These are phyloP conservation scores for Podospora pseudopauciseta DNA, from an alignment of 495 filamentous ascomycete species.

Conservation along the genomic window DNA sequence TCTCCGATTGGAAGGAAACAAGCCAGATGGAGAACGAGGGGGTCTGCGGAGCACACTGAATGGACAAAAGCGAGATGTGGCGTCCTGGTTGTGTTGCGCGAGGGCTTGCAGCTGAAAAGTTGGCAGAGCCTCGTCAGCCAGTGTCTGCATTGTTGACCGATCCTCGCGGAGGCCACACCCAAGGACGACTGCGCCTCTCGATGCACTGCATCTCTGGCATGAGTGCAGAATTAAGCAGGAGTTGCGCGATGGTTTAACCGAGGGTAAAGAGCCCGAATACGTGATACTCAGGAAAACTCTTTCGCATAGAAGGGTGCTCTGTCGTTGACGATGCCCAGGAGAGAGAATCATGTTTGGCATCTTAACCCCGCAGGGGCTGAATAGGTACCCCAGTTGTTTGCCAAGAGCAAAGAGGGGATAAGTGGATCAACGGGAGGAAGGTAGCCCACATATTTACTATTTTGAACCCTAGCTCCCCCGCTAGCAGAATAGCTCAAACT, in stretches of 20 bases:
- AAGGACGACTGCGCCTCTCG: neutral
- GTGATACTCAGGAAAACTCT: too few species aligned
- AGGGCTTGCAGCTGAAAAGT: neutral
- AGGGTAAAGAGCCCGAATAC: neutral
- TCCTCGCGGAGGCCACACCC: too few species aligned
- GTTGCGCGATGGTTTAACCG: neutral
- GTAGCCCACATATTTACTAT: too few species aligned
- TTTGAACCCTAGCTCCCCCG: too few species aligned
- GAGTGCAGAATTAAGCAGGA: neutral
- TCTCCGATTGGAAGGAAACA: constrained; percentile 10
- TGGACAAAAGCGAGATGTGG: neutral
- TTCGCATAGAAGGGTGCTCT: neutral
- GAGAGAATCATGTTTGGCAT: neutral
- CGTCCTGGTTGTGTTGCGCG: neutral
- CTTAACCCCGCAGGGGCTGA: neutral
- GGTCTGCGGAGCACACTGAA: neutral
- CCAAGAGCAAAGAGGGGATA: neutral
- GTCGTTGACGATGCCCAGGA: neutral
- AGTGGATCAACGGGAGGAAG: neutral
- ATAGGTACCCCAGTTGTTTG: neutral
- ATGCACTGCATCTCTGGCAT: neutral
- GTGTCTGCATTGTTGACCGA: neutral
- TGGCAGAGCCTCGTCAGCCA: neutral
- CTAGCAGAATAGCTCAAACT: too few species aligned
- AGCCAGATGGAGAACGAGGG: neutral